Evolutionary conservation across 306 rosid species (phyloP), one percentile per base, ranked within the genome.

Genomic region (Medicago lupulina): DNA sequence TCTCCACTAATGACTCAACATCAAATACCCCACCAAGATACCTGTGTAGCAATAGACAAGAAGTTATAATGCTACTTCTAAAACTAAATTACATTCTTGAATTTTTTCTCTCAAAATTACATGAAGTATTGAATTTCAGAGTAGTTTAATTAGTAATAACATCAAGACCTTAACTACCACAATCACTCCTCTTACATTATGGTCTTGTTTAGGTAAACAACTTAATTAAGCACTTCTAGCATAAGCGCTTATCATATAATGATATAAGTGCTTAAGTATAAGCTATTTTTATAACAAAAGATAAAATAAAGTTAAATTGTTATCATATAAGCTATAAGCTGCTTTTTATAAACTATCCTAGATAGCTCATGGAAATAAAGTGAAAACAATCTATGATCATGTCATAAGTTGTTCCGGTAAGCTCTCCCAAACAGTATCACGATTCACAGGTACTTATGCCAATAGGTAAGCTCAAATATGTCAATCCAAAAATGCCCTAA

Each of bases 21-120:
- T 95, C 97, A 83, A 95, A 95, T 23, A 95, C 87, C 39, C 98
- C 99, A 7, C 99, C 99, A 76, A 95, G 97, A 86, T 95, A 95
- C 89, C 98, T 95, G 91, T 83, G 74, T 25, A 44, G 60, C 62
- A 79, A 9, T 39, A 38, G 54, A 38, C 15, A 36, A 68, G 68
- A 53, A 21, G 67, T 70, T 63, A 70, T 31, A 50, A 57, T 6
- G 40, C 68, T 49, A 17, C 49, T 70, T 6, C 64, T 9, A 61
- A 3, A 61, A 28, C 31, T 39, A 19, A 59, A 75, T 44, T 38
- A 25, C 13, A 38, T 67, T 21, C 72, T 6, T 67, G 38, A 21
- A 43, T 11, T 43, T 36, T 34, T 68, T 70, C 3, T 34, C 6
- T n/a, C 15, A 4, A 6, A 18, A 66, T 41, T 38, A 15, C 60